Base-by-base conservation (phyloP, 139 green algal genomes). In the Volvox reticuliferus region DNA sequence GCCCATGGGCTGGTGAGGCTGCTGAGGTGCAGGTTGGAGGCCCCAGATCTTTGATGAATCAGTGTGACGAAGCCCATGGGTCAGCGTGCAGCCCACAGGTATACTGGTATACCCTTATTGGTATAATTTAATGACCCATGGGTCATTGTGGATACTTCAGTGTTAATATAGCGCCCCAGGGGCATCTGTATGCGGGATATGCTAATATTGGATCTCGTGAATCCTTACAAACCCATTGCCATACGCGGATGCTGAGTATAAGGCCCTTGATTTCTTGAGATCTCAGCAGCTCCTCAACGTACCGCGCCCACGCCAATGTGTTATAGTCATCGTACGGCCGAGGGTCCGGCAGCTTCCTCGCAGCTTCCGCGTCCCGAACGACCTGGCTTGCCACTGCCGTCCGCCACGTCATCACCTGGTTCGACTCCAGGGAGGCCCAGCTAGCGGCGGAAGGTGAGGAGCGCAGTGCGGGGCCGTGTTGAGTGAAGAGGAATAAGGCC, bases 401-500 rank as follows among this genome's bases (percentile, higher is more conserved):
- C 3, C 61, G 33, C 92, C 92, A 94, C 22, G 35, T 20, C 28
- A 79, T 12, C 55, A 68, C 69, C 87, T 89, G 19, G 18, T 80
- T 35, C 83, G 67, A 21, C 50, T 37, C 0, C 84, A 81, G 69
- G 13, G n/a, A 12, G 19, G 12, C 1, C 87, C 55, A 63, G 30
- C 3, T 2, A n/a, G 30, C 37, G 32, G 50, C 79, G 5, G 21
- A 88, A 63, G 76, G 18, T 33, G 35, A 37, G 30, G 30, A 63
- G 12, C 24, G 0, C 24, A 82, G 21, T 5, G 62, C 50, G 12
- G 81, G 35, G 16, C 32, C n/a, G 55, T 88, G 68, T 79, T 86
- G 77, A 26, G 75, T 61, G 12, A 87, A 61, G 6, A 95, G 78
- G 89, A 92, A 94, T 0, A 69, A 36, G 2, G 93, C 93, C 91